phyloP scores from a whole-genome alignment of 2,329 filamentous ascomycete genomes.

The Diaporthe capsici region DNA sequence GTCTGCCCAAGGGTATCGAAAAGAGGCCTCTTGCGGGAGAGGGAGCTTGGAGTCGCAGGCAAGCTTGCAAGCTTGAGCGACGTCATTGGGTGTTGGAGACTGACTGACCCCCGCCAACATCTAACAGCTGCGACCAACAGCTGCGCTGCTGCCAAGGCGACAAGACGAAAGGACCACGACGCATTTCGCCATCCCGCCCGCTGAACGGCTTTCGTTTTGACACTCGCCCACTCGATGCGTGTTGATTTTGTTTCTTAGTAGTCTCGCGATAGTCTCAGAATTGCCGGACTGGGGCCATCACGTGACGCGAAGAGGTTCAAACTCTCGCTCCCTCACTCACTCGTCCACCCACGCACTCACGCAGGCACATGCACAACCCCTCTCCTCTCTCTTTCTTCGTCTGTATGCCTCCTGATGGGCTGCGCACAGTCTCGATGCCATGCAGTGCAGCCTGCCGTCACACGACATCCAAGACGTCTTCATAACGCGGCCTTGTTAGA shows the following conservation, averaged over 20 bases:
- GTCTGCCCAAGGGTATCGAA: constrained; percentile 11
- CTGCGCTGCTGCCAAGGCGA: constrained; percentile 16
- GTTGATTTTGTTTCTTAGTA: background rate
- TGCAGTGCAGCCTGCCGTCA: background rate
- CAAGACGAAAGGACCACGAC: background rate
- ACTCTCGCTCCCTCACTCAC: background rate
- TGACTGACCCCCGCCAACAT: constrained; percentile 14
- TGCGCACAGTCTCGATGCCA: background rate
- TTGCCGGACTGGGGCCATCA: background rate
- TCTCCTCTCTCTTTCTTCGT: background rate
- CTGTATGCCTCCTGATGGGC: background rate
- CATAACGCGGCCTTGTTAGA: background rate
- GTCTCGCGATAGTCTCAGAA: constrained; percentile 8
- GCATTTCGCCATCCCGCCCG: constrained; percentile 23
- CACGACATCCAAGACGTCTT: background rate
- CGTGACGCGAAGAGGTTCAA: background rate
- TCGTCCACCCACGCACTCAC: background rate
- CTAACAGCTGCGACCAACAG: constrained; percentile 13
- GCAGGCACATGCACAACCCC: no score
- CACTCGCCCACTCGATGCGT: background rate
- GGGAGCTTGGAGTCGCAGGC: constrained; percentile 11
- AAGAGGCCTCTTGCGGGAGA: constrained; percentile 14
- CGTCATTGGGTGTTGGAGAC: constrained; percentile 36
- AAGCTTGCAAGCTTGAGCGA: constrained; percentile 33
- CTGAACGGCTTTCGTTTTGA: background rate